These are phyloP conservation scores for Phytopythium cucurbitacearum DNA, from an alignment of 352 stramenopile species.

Conservation along the genomic window DNA sequence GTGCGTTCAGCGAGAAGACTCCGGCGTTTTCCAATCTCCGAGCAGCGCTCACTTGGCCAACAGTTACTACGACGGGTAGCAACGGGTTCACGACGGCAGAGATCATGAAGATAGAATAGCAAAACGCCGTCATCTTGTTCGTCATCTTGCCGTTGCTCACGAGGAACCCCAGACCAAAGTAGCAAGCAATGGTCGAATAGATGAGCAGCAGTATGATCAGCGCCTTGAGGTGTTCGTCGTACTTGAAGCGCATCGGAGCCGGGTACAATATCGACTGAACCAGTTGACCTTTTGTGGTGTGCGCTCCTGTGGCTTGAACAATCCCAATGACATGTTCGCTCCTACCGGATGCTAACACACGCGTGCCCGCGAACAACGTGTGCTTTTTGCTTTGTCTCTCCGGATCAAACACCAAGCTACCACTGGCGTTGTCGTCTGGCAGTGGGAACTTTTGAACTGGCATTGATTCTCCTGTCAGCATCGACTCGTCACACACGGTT, in stretches of 20 bases:
- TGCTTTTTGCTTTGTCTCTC: conserved; percentile 42
- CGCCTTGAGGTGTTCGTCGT: conserved; percentile 67
- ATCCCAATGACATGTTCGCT: conserved; percentile 50
- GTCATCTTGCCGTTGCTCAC: conserved; percentile 30
- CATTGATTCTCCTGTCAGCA: conserved; percentile 51
- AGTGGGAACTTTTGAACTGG: conserved; percentile 63
- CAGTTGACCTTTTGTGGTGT: conserved; percentile 60
- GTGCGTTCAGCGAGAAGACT: conserved; percentile 57
- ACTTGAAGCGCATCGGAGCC: conserved; percentile 75
- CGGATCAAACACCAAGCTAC: conserved; percentile 29
- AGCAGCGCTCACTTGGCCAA: conserved; percentile 60
- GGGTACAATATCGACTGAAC: conserved; percentile 70
- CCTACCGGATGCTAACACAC: conserved; percentile 27
- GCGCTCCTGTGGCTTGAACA: conserved; percentile 53
- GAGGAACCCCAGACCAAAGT: conserved; percentile 29
- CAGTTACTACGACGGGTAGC: conserved; percentile 65
- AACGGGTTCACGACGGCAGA: conserved; percentile 54
- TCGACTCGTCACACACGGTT: conserved; percentile 37
- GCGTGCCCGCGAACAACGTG: conserved; percentile 70
- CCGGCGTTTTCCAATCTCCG: conserved; percentile 38
- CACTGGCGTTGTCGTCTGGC: conserved; percentile 14
- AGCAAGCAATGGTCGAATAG: conserved; percentile 45
- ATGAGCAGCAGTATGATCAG: conserved; percentile 50
- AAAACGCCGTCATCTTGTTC: conserved; percentile 37
- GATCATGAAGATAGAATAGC: conserved; percentile 42